Evolutionary conservation across 371 early-diverging fungal genomes (phyloP).

Genomic region (Apophysomyces variabilis): DNA sequence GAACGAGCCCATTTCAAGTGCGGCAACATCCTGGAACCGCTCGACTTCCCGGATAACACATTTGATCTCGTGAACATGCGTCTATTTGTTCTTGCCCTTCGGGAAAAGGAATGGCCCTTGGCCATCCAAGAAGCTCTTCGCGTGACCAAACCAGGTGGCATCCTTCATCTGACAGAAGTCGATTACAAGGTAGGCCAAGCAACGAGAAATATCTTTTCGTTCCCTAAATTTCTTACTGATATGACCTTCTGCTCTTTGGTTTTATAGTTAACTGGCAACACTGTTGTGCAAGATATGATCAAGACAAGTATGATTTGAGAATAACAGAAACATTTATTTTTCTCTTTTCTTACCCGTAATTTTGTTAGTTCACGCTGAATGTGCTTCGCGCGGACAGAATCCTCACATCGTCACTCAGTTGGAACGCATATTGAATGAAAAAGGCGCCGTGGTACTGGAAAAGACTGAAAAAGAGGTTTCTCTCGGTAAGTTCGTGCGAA

Average conservation of each 20-base stretch:
- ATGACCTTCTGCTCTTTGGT: too few relatives aligned
- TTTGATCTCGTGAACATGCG: conserved; percentile 59
- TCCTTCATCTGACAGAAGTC: conserved; percentile 43
- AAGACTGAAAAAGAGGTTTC: conserved; percentile 22
- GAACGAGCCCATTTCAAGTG: conserved; percentile 3
- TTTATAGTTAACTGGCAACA: conserved; percentile 3
- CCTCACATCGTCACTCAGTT: conserved; percentile 24
- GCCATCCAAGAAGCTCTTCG: conserved; percentile 32
- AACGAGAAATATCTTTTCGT: background rate
- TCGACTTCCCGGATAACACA: conserved; percentile 41
- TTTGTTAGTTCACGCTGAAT: conserved; percentile 4
- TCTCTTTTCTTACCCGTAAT: background rate
- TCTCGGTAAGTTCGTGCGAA: conserved; percentile 23
- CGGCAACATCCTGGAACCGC: conserved; percentile 44
- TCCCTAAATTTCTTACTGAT: background rate
- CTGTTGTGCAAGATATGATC: conserved; percentile 7
- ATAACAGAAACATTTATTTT: too few relatives aligned
- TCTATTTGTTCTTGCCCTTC: conserved; percentile 30
- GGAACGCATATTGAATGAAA: conserved; percentile 15
- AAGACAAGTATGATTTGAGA: conserved; percentile 3
- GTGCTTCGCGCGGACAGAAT: conserved; percentile 26
- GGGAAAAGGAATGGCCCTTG: conserved; percentile 20
- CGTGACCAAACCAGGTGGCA: conserved; percentile 51
- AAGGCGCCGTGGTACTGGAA: conserved; percentile 22
- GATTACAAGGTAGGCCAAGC: conserved; percentile 25